Conservation (phyloP, 208 protist genomes). For the Angomonas desouzai region DNA sequence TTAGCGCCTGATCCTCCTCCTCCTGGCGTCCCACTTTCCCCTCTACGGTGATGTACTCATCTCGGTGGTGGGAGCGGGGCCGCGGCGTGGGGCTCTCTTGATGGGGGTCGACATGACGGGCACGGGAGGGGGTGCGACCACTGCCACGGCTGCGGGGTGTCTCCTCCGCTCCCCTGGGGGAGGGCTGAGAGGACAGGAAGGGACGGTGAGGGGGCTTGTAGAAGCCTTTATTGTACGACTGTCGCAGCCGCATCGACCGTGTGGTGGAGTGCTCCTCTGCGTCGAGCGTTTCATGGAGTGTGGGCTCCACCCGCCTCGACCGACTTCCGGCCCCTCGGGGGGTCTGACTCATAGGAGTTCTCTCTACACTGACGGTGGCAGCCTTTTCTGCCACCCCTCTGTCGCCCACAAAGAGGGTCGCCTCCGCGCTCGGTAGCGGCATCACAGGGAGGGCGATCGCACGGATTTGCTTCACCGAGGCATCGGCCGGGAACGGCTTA, state of each 20-base stretch:
- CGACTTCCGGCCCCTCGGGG: neutral
- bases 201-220: neutral
- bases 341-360: neutral
- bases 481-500: neutral
- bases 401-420: constrained; percentile 20
- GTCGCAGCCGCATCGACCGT: neutral
- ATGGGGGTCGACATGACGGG: neutral
- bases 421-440: constrained; percentile 30
- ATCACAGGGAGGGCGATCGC: constrained; percentile 32
- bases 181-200: neutral
- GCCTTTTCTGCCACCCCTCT: constrained; percentile 4
- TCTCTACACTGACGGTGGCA: neutral
- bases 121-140: neutral
- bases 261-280: neutral
- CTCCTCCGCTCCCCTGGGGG: too few relatives aligned
- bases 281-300: neutral
- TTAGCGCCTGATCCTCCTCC: neutral
- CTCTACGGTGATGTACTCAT: neutral
- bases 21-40: neutral
- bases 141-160: too few relatives aligned
- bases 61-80: neutral
- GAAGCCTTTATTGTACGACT: neutral
- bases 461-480: constrained; percentile 20
- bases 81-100: neutral
- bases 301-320: neutral